A percentile compares a stretch with the other conserved stretches of the same genome.
Conservation (phyloP, 139 green algal genomes). For the Chlorokybus atmophyticus region DNA sequence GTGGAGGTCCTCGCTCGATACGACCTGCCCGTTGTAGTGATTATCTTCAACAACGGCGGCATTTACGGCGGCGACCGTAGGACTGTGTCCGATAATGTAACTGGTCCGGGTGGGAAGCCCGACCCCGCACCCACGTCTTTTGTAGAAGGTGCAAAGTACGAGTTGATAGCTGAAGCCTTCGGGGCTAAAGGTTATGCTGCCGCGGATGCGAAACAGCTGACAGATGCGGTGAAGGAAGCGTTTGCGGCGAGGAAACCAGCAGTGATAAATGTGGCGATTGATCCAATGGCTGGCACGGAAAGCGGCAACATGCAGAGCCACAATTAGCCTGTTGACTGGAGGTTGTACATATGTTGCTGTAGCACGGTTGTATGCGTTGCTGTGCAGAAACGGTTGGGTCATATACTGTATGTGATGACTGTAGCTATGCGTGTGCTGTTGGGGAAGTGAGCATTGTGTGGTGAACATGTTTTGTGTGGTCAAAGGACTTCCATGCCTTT, state of each 20-base stretch:
- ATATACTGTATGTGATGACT: no score
- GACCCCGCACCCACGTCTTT: constrained; percentile 63
- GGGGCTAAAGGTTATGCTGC: constrained; percentile 37
- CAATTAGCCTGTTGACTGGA: no score
- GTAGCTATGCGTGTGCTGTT: no score
- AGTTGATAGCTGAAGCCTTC: constrained; percentile 55
- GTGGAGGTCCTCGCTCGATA: constrained; percentile 51
- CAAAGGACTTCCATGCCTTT: no score
- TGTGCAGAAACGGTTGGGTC: no score
- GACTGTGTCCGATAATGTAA: constrained; percentile 3
- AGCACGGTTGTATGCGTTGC: no score
- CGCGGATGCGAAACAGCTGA: constrained; percentile 31
- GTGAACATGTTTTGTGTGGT: no score
- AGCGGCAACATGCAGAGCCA: constrained; percentile 53
- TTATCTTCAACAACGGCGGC: constrained; percentile 69
- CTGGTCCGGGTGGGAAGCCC: constrained; percentile 18
- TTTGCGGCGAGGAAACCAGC: constrained; percentile 29
- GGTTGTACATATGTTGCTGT: no score
- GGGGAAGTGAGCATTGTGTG: no score
- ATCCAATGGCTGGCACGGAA: constrained; percentile 56
- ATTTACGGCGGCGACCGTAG: constrained; percentile 68
- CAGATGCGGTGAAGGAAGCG: constrained; percentile 23
- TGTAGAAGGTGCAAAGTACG: constrained; percentile 36
- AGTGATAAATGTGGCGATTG: constrained; percentile 53
- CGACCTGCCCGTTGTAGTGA: constrained; percentile 50